Evolutionary conservation across 495 filamentous ascomycete species (phyloP), one percentile per base, ranked within the genome.

Genomic region (Penicillium verhagenii): DNA sequence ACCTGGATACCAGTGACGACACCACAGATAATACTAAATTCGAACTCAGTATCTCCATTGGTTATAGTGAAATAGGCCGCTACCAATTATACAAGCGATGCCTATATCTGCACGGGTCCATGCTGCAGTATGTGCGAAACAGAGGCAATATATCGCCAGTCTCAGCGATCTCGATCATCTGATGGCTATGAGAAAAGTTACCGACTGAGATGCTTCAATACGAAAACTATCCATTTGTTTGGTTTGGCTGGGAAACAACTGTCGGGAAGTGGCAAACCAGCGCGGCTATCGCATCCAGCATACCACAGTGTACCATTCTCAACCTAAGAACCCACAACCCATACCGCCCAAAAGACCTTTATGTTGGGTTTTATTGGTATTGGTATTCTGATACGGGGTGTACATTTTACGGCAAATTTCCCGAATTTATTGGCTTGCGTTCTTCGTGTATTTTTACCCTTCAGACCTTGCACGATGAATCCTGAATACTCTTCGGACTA

Each of bases 271-370:
- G 66, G 66, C 63, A 52, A 68, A 57, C 29, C 44, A 23, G 16
- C 50, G 44, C 71, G 70, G 71, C 58, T 59, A 31, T 69, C 28
- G 56, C 42, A 63, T 70, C 71, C 71, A 65, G 64, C 72, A 69
- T 70, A 74, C 70, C 72, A 76, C 58, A 67, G 38, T n/a, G 35
- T 58, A 29, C 37, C 49, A 42, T 59, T 53, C 37, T 9, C 9
- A 25, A 6, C 6, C 38, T 9, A 19, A 35, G 33, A 35, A 35
- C 33, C 33, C 33, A n/a, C 33, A n/a, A 35, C 33, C 10, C 33
- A 35, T 14, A 35, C 33, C 33, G 33, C 33, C 33, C 33, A 35
- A 35, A 35, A n/a, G 33, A 35, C 14, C 33, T 35, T 35, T 28
- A 1, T 28, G 13, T 35, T n/a, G 13, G 13, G 14, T 35, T 35